Evolutionary conservation across 176 grass and related monocot genomes (phyloP), one percentile per base, ranked within the genome.

Genomic region (Eleusine indica): DNA sequence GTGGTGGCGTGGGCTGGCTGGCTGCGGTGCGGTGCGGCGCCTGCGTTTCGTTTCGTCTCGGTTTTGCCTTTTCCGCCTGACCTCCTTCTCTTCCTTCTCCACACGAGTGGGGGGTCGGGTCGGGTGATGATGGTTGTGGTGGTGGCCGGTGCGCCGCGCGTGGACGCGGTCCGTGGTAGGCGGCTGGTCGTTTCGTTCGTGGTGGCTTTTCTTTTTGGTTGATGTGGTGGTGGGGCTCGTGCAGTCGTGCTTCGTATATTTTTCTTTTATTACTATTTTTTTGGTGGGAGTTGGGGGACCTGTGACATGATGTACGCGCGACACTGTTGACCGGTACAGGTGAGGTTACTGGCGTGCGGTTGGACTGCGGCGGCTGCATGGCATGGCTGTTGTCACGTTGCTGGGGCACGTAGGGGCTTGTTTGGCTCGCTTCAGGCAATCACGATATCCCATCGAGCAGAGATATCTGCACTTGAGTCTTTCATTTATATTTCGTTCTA

Each of bases 161-260:
- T 82, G 73, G 88, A 86, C 88, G 72, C 78, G 78, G 83, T 89
- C 73, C 40, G 21, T 66, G 83, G 78, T 82, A 74, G 66, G 37
- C 75, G 53, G 15, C 35, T 42, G 25, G 70, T 58, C 78, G 72
- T 85, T 76, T 64, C 73, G 57, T 60, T 22, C 1, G 6, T 7
- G 15, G 47, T 21, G 57, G 57, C 18, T 19, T 70, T 64, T 76
- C 21, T 70, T 71, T 82, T 65, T 57, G 18, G 71, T 81, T 64
- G 65, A 15, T 3, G 64, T 37, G 75, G 70, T 66, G 76, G 71
- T 66, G 75, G 82, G 44, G 8, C 66, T 78, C 72, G 6, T 9
- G 32, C 37, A 25, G 21, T 3, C 10, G 3, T 9, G 57, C 74
- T 66, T 74, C n/a, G 29, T 30, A 14, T 35, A 35, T 35, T 35